Evolutionary conservation across 441 rosid species (phyloP).

Genomic region (Mallotus japonicus): DNA sequence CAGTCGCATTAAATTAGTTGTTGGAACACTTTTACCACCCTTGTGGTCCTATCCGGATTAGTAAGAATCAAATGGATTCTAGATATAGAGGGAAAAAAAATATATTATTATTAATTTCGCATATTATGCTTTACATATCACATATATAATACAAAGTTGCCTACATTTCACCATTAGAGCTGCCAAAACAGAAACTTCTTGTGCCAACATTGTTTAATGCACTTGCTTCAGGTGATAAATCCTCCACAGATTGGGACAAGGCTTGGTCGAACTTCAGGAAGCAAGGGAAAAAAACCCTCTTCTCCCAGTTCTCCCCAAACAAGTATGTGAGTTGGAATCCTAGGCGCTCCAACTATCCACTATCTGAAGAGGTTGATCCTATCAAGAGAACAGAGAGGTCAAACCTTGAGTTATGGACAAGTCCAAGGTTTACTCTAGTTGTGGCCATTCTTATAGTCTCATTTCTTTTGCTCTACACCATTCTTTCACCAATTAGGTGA

Average conservation of each 20-base stretch:
- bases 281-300: constrained; percentile 66
- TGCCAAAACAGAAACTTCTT: neutral
- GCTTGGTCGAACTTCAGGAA: constrained; percentile 86
- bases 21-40: too few species aligned
- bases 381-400: constrained; percentile 84
- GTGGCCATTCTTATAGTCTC: constrained; percentile 67
- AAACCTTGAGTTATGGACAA: constrained; percentile 82
- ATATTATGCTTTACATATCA: neutral
- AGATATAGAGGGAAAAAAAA: too few species aligned
- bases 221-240: constrained; percentile 44
- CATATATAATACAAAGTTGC: neutral
- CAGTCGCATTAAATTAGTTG: too few species aligned
- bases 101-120: neutral
- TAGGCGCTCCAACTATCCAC: constrained; percentile 60
- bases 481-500: constrained; percentile 74
- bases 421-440: constrained; percentile 64
- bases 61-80: too few species aligned
- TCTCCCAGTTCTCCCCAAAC: constrained; percentile 58
- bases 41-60: too few species aligned
- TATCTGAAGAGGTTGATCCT: constrained; percentile 90
- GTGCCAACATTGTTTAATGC: constrained; percentile 13
- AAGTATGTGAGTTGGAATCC: constrained; percentile 95
- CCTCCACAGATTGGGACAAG: constrained; percentile 84
- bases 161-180: neutral
- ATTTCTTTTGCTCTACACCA: constrained; percentile 72